These are phyloP conservation scores for Elaeis oleifera DNA, from an alignment of 202 grass and related monocot species.

Conservation along the genomic window DNA sequence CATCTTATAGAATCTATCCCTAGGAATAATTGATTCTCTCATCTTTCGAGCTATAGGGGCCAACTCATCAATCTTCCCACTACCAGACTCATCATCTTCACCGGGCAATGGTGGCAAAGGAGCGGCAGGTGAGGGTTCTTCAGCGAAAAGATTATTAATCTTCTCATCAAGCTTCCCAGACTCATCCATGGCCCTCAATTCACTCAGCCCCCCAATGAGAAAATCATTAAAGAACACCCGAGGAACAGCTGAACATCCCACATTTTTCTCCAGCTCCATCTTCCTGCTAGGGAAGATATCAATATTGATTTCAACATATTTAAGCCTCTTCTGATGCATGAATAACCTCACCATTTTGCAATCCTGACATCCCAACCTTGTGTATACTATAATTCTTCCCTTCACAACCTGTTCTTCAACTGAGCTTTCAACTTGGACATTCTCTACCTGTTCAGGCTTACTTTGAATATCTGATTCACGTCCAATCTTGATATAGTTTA, in stretches of 20 bases:
- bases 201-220: constrained; percentile 58
- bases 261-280: constrained; percentile 76
- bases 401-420: constrained; percentile 35
- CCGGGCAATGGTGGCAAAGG: constrained; percentile 77
- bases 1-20: constrained; percentile 98
- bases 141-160: constrained; percentile 44
- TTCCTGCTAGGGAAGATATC: constrained; percentile 83
- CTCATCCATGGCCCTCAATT: constrained; percentile 66
- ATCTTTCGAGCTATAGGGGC: constrained; percentile 77
- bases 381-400: constrained; percentile 71
- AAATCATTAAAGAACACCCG: constrained; percentile 77
- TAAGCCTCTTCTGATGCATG: constrained; percentile 49
- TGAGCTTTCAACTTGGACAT: constrained; percentile 22
- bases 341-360: constrained; percentile 67
- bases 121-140: constrained; percentile 43
- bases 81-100: constrained; percentile 87
- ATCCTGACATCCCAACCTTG: constrained; percentile 66
- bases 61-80: constrained; percentile 86
- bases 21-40: constrained; percentile 63
- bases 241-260: constrained; percentile 57
- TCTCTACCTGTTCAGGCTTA: constrained; percentile 31
- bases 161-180: constrained; percentile 61
- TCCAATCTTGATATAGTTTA: constrained; percentile 72
- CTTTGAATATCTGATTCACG: constrained; percentile 34
- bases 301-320: constrained; percentile 83